Base-by-base conservation (phyloP, 2,329 filamentous ascomycete genomes). In the Penicillium sp. region DNA sequence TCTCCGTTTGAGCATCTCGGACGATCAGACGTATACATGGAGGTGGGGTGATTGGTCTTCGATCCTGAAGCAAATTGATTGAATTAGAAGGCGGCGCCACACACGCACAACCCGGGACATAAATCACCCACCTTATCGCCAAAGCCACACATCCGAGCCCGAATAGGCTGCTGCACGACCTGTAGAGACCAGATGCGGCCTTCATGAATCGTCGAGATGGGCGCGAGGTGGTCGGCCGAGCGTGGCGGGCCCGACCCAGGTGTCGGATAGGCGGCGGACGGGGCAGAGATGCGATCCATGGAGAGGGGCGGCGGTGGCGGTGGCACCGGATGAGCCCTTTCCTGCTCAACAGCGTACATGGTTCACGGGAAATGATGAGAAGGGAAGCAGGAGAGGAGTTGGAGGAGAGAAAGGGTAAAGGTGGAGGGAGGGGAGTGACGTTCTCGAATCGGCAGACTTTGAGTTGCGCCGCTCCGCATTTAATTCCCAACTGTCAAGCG, bases 101-200 rank as follows among this genome's bases (percentile, higher is more conserved):
- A n/a, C 12, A n/a, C n/a, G n/a, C n/a, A n/a, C n/a, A n/a, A n/a
- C 10, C 25, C 6, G 25, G 10, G 6, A 11, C 4, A 11, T 4
- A 13, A 13, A n/a, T 4, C 28, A 54, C 69, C 39, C 68, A 92
- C 86, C 76, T 96, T 98, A 71, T 98, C 92, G 46, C 92, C 92
- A 68, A 96, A 98, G 6, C 92, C 92, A 69, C 92, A 98, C 92
- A 96, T 96, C 45, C 92, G 85, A 50, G 92, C 92, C 55, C 92
- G 80, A 55, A 86, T 76, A 34, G 92, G 92, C 64, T 96, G 88
- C 69, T 98, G 92, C 50, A 85, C 80, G 43, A 95, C 86, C 50
- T 82, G 72, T 34, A 95, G 75, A 45, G 80, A 84, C 63, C 65
- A 71, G 29, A 64, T 64, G 18, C 67, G 64, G 30, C 66, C 67